A percentile compares a stretch with the other conserved stretches of the same genome.
Evolutionary conservation across 495 filamentous ascomycete genomes (phyloP).

Genomic region (Penicillium samsonianum): DNA sequence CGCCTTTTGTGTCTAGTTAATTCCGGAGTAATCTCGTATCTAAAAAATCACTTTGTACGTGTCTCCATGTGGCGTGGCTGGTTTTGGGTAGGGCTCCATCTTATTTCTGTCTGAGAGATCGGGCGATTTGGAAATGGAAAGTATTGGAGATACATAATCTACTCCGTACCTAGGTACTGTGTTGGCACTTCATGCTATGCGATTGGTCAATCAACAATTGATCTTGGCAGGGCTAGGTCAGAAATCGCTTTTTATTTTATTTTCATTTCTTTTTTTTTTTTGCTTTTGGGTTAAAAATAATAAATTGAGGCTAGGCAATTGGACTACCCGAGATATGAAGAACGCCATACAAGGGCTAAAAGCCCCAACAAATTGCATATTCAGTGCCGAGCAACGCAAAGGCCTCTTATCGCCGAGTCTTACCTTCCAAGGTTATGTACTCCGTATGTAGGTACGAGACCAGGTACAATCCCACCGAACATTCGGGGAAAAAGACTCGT

Average conservation of each 20-base stretch:
- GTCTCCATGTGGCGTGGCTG: conserved; percentile 16
- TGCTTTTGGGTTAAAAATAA: conserved; percentile 2
- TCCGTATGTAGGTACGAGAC: no score
- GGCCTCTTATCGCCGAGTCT: no score
- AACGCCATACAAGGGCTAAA: conserved; percentile 12
- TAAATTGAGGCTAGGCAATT: conserved; percentile 3
- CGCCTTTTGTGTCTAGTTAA: conserved; percentile 18
- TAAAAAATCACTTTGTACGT: neutral
- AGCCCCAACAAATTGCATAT: conserved; percentile 6
- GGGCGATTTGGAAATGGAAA: conserved; percentile 5
- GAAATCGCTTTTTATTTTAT: neutral
- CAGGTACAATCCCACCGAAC: neutral
- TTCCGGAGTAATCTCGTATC: conserved; percentile 5
- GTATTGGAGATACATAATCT: neutral
- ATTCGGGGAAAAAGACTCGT: neutral
- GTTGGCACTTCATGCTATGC: conserved; percentile 1
- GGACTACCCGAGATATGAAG: conserved; percentile 14
- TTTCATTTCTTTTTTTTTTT: no score
- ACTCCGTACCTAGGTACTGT: no score
- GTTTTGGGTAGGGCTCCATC: conserved; percentile 2
- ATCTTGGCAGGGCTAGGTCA: conserved; percentile 11
- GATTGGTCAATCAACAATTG: conserved; percentile 16
- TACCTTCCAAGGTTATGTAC: no score
- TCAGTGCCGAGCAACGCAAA: neutral
- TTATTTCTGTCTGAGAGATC: conserved; percentile 3